Evolutionary conservation across 1,284 basidiomycete genomes (phyloP).

Genomic region (Moniliophthora roreri): DNA sequence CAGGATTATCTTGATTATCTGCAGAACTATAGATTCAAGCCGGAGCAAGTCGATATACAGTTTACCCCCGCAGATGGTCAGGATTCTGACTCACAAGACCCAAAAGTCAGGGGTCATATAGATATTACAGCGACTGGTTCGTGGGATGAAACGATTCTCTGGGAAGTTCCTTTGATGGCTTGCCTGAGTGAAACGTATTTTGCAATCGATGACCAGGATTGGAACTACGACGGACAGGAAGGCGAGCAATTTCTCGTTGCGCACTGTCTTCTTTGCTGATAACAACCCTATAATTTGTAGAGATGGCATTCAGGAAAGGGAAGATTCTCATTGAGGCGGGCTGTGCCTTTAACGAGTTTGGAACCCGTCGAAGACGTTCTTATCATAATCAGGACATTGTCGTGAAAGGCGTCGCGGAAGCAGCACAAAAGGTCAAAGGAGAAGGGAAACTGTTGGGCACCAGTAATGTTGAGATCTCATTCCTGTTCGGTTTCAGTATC

Average conservation of each 20-base stretch:
- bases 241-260: conserved; percentile 38
- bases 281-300: conserved; percentile 27
- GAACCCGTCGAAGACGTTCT: conserved; percentile 86
- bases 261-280: background rate
- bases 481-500: background rate
- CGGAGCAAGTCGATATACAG: conserved; percentile 73
- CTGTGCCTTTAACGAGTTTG: conserved; percentile 89
- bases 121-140: conserved; percentile 74
- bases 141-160: conserved; percentile 92
- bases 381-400: conserved; percentile 82
- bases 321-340: conserved; percentile 64
- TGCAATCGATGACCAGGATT: conserved; percentile 69
- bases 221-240: conserved; percentile 82
- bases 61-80: conserved; percentile 63
- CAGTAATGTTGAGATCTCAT: conserved; percentile 68
- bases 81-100: background rate
- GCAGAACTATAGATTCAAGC: conserved; percentile 70
- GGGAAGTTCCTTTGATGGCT: conserved; percentile 96
- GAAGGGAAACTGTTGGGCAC: conserved; percentile 77
- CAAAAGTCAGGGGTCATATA: conserved; percentile 54
- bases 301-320: conserved; percentile 73
- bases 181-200: conserved; percentile 83
- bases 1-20: conserved; percentile 81
- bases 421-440: conserved; percentile 50
- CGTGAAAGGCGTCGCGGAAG: conserved; percentile 67